Evolutionary conservation across 257 asterid species (phyloP).

Genomic region (Nicotiana obtusifolia): DNA sequence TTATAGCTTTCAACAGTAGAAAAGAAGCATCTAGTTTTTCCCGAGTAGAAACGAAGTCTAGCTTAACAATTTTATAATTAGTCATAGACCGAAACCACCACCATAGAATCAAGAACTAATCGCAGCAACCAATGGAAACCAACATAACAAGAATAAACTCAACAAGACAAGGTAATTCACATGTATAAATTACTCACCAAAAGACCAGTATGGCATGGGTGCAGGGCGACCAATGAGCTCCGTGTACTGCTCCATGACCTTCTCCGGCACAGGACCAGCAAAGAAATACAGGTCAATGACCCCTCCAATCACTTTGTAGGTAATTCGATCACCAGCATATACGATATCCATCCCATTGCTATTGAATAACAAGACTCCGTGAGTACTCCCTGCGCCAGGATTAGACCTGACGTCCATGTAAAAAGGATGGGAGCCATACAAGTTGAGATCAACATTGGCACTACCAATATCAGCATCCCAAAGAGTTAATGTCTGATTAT

Average conservation of each 20-base stretch:
- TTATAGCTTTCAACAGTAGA: no score
- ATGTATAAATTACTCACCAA: conserved; percentile 14
- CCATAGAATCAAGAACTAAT: no score
- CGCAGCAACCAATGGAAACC: no score
- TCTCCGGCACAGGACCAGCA: conserved; percentile 18
- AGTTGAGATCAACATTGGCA: conserved; percentile 45
- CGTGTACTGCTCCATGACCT: conserved; percentile 29
- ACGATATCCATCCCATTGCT: conserved; percentile 32
- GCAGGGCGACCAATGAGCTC: conserved; percentile 29
- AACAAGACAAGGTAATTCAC: not conserved
- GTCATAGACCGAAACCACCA: no score
- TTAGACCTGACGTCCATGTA: conserved; percentile 32
- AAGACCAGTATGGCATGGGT: conserved; percentile 32
- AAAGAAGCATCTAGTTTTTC: no score
- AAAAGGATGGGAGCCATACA: conserved; percentile 90
- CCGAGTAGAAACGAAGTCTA: no score
- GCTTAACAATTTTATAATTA: no score
- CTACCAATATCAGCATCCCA: conserved; percentile 79
- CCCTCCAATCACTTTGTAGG: conserved; percentile 28
- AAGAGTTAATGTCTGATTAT: conserved; percentile 58
- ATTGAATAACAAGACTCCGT: conserved; percentile 26
- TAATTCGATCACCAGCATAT: conserved; percentile 18
- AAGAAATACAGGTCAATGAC: conserved; percentile 23
- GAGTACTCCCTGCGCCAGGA: conserved; percentile 10
- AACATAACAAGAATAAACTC: not conserved